A percentile compares a stretch with the other conserved stretches of the same genome.
phyloP scores from a whole-genome alignment of 371 early-diverging fungal genomes.

The Chytridium lagenaria region DNA sequence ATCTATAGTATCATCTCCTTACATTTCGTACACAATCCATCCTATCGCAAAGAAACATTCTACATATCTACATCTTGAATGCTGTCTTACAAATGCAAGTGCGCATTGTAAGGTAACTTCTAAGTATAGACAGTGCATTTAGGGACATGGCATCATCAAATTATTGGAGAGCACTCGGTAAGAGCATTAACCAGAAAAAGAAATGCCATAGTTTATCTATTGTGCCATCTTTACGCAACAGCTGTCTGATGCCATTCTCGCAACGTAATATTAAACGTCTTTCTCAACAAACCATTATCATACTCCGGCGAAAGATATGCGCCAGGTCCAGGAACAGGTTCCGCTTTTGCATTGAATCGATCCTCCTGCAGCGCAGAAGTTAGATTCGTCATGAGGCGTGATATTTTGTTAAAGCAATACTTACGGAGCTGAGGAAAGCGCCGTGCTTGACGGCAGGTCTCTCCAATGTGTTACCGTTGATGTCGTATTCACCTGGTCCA shows the following conservation, averaged over 20 bases:
- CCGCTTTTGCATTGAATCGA: conserved; percentile 42
- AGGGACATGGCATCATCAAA: too few relatives aligned
- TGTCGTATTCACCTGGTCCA: conserved; percentile 54
- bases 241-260: conserved; percentile 37
- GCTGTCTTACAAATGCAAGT: too few relatives aligned
- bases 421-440: conserved; percentile 49
- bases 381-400: neutral
- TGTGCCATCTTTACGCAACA: too few relatives aligned
- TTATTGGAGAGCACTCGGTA: too few relatives aligned
- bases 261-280: conserved; percentile 57
- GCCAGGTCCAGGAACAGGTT: conserved; percentile 51
- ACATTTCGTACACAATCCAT: too few relatives aligned
- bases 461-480: conserved; percentile 26
- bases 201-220: too few relatives aligned
- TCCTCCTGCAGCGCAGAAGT: conserved; percentile 31
- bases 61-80: too few relatives aligned
- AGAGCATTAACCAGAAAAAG: too few relatives aligned
- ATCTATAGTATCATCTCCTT: too few relatives aligned
- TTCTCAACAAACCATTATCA: conserved; percentile 45
- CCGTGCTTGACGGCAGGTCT: conserved; percentile 24
- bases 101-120: too few relatives aligned
- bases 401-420: neutral
- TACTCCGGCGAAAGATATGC: conserved; percentile 42
- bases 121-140: too few relatives aligned
- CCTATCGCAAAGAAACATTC: too few relatives aligned